Conservation (phyloP, 2,329 filamentous ascomycete species). For the Colletotrichum agaves region DNA sequence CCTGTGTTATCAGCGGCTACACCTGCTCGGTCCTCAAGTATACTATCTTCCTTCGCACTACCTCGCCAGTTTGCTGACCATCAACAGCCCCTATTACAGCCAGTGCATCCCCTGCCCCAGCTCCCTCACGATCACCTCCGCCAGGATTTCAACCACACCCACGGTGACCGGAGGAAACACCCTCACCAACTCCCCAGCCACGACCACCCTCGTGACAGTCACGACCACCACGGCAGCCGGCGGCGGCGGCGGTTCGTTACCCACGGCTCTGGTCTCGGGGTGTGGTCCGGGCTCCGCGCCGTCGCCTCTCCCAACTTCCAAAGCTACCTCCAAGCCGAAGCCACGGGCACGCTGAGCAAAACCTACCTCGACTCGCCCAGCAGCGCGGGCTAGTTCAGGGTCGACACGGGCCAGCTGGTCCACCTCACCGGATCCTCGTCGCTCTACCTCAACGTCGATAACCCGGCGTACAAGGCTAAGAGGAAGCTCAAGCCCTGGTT, state of each 20-base stretch:
- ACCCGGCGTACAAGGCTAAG: slow-evolving; percentile 56
- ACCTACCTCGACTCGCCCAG: slow-evolving; percentile 63
- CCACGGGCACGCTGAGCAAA: slow-evolving; percentile 54
- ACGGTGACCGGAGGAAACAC: slow-evolving; percentile 5
- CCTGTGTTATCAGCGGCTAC: slow-evolving; percentile 33
- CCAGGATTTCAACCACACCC: slow-evolving; percentile 9
- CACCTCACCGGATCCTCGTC: slow-evolving; percentile 56
- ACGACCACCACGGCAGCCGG: slow-evolving; percentile 16
- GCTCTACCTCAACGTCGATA: slow-evolving; percentile 60
- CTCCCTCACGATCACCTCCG: slow-evolving; percentile 17
- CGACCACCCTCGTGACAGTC: slow-evolving; percentile 21
- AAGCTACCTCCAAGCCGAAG: slow-evolving; percentile 62
- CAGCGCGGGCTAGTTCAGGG: slow-evolving; percentile 68
- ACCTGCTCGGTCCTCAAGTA: slow-evolving; percentile 35
- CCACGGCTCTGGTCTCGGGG: slow-evolving; percentile 57
- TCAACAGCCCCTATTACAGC: slow-evolving; percentile 27
- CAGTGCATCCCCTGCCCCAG: slow-evolving; percentile 33
- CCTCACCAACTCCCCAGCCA: slow-evolving; percentile 20
- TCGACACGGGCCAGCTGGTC: slow-evolving; percentile 65
- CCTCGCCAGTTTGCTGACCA: neutral
- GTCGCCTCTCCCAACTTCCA: slow-evolving; percentile 68
- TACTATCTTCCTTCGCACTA: neutral
- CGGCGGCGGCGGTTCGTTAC: slow-evolving; percentile 25
- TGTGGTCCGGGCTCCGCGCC: slow-evolving; percentile 69
- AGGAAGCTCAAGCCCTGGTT: slow-evolving; percentile 63